Percentiles rank a stretch among this genome's conserved stretches.
phyloP scores from a whole-genome alignment of 1,139 yeast species.

The Chernovozyma sophiae-reginae region DNA sequence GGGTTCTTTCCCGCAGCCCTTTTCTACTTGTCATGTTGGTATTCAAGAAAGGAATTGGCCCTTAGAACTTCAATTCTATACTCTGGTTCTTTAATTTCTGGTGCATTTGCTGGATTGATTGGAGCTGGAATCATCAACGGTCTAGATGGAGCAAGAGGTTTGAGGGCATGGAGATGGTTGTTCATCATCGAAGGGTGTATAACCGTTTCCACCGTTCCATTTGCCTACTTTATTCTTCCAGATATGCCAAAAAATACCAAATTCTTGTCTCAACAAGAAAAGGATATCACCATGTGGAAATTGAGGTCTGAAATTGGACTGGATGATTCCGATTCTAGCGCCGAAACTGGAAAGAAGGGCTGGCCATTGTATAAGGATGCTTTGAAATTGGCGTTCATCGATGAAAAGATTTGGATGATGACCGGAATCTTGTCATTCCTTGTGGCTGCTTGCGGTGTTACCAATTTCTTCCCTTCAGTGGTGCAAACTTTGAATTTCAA shows the following conservation, averaged over 20 bases:
- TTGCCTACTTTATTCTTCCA: slow-evolving; percentile 62
- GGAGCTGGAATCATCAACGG: slow-evolving; percentile 41
- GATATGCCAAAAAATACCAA: slow-evolving; percentile 62
- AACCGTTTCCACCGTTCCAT: slow-evolving; percentile 54
- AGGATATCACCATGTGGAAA: slow-evolving; percentile 44
- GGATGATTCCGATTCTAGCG: slow-evolving; percentile 31
- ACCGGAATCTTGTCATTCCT: slow-evolving; percentile 45
- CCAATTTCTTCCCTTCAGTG: slow-evolving; percentile 60
- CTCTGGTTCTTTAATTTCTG: slow-evolving; percentile 67
- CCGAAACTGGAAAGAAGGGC: slow-evolving; percentile 15
- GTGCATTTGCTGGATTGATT: slow-evolving; percentile 79
- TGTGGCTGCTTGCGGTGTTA: slow-evolving; percentile 57
- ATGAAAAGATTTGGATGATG: slow-evolving; percentile 44
- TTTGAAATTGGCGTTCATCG: slow-evolving; percentile 37
- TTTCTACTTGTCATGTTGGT: slow-evolving; percentile 46
- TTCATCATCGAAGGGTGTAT: slow-evolving; percentile 71
- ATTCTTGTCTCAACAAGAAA: slow-evolving; percentile 48
- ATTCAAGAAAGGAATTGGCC: slow-evolving; percentile 44
- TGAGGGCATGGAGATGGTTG: slow-evolving; percentile 67
- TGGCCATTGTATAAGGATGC: slow-evolving; percentile 30
- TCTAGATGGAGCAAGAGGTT: slow-evolving; percentile 35
- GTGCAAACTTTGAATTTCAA: slow-evolving; percentile 51
- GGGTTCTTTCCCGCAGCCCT: slow-evolving; percentile 56
- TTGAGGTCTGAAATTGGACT: slow-evolving; percentile 37
- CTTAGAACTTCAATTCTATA: slow-evolving; percentile 56